Base-by-base conservation (phyloP, 805 yeast species). In the Candida silvicultrix region DNA sequence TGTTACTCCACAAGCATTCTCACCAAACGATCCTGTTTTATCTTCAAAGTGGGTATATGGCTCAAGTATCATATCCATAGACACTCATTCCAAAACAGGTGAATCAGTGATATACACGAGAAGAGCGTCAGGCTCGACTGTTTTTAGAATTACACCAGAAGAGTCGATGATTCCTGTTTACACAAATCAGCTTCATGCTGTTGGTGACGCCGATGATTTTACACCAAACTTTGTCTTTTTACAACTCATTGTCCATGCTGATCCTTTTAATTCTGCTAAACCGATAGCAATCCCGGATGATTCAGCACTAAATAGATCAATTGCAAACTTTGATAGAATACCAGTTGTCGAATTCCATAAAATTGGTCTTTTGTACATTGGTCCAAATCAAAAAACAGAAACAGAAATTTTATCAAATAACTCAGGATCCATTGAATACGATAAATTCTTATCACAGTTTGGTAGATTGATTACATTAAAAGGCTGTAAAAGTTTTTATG, bases 261-360 rank as follows among this genome's bases (percentile, higher is more conserved):
- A 71, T 40, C 54, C 62, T 3, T 50, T 43, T 5, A 44, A 55
- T 5, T 45, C 55, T 4, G 43, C 58, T 3, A 73, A 70, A 49
- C 85, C 85, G 3, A 51, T 78, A 4, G 74, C 80, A 2, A 59
- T 83, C 10, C 69, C 75, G 7, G 84, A 78, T 44, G 58, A 73
- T 62, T 50, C 71, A 15, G 50, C 70, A 58, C 62, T 71, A 15
- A 54, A 58, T 2, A 69, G 85, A 28, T 85, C 90, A 0, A 58
- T 89, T 18, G 61, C 74, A 6, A 71, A 80, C 16, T 69, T 89
- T 48, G 96, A 88, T 55, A 66, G 89, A 16, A 79, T 85, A 1
- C 95, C 96, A 0, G 80, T 83, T 7, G 84, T 85, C 5, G 85
- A 83, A 40, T 83, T 82, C 54, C 88, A 83, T 61, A 89, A 88